These are phyloP conservation scores for Solanum rostratum DNA, from an alignment of 257 asterid genomes.

Conservation along the genomic window DNA sequence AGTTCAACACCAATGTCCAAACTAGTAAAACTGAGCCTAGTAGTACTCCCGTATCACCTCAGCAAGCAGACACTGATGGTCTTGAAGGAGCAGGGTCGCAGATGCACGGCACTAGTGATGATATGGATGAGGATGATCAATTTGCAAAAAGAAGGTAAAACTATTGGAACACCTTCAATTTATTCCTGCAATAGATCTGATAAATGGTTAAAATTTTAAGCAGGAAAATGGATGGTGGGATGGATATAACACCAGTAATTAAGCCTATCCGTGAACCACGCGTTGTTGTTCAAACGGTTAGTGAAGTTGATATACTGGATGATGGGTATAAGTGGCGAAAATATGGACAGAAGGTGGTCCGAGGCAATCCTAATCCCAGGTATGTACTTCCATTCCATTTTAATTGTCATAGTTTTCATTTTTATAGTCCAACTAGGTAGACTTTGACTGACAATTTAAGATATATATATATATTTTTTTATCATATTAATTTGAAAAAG, in stretches of 20 bases:
- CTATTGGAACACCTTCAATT: not conserved
- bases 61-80: constrained; percentile 50
- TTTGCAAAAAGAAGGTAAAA: constrained; percentile 66
- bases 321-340: constrained; percentile 99
- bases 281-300: constrained; percentile 90
- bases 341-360: constrained; percentile 96
- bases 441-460: no score
- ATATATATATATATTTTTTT: no score
- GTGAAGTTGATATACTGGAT: constrained; percentile 95
- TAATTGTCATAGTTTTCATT: no score
- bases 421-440: no score
- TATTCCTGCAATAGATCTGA: not conserved
- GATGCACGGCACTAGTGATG: constrained; percentile 46
- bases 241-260: constrained; percentile 67
- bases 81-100: constrained; percentile 45
- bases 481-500: no score
- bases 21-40: constrained; percentile 32
- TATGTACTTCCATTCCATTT: constrained; percentile 8
- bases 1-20: constrained; percentile 25
- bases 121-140: constrained; percentile 65
- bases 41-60: constrained; percentile 62
- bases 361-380: constrained; percentile 99
- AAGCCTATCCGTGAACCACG: constrained; percentile 94
- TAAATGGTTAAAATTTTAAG: not conserved
- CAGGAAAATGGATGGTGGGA: constrained; percentile 80